Base-by-base conservation (phyloP, 179 eudicot species). In the Camellia oleifera region DNA sequence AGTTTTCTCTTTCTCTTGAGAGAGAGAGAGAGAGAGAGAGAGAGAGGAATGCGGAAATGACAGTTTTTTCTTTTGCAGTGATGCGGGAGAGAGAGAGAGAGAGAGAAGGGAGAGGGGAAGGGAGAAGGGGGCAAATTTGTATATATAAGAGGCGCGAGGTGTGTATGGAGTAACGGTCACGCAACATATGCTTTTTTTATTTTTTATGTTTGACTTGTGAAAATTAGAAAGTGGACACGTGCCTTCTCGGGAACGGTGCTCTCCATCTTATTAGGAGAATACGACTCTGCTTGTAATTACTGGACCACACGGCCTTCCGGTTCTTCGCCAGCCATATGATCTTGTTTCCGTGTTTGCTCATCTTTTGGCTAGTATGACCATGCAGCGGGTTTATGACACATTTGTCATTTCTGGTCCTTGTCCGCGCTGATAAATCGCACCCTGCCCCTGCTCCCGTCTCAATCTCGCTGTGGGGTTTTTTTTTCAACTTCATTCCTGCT, bases 141-240 rank as follows among this genome's bases (percentile, higher is more conserved):
- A 23, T 57, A 1, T 15, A 42, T 57, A 42, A 0, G 77, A 40
- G 52, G 26, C 60, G 79, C 62, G 68, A 53, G 79, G 23, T 65
- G 72, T 64, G 62, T 65, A 62, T 64, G 62, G 79, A 77, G 72
- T 77, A 77, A 77, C 79, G 9, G 48, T 15, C 79, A 77, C 20
- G 79, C 1, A 66, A 77, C 9, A 20, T 54, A 8, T 26, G 4
- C 10, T 58, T 26, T 11, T 1, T 46, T 20, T 20, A 20, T 20
- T 20, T 20, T 48, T 46, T 3, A 2, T 20, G 13, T 4, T 76
- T 52, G 63, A 66, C 63, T 65, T 66, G 50, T 66, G 1, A 66
- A 50, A 32, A 2, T 7, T 7, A 12, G 61, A 32, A 18, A 0
- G 13, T 6, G 13, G 72, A 32, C 79, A 77, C 79, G 62, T 77